Evolutionary conservation across 805 yeast species (phyloP).

Genomic region (Hanseniaspora osmophila): DNA sequence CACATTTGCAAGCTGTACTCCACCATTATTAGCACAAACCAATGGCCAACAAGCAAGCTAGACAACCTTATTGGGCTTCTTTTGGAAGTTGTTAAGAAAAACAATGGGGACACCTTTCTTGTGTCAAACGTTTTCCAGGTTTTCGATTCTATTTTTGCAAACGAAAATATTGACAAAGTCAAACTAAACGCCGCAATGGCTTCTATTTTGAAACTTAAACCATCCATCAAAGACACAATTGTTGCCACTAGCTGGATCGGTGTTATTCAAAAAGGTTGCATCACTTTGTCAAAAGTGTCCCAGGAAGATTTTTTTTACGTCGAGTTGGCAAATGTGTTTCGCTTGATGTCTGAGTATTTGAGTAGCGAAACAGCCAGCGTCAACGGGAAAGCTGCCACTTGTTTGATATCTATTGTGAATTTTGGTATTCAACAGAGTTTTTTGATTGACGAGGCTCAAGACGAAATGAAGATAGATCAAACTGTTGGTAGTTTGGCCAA

Average conservation of each 20-base stretch:
- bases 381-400: conserved; percentile 68
- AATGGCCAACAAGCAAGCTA: conserved; percentile 69
- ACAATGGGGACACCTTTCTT: conserved; percentile 31
- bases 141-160: conserved; percentile 62
- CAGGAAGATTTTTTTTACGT: conserved; percentile 42
- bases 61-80: conserved; percentile 65
- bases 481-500: conserved; percentile 42
- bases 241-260: conserved; percentile 93
- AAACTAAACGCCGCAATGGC: conserved; percentile 52
- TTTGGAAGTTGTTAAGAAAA: conserved; percentile 58
- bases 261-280: conserved; percentile 70
- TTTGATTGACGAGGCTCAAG: conserved; percentile 37
- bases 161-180: conserved; percentile 25
- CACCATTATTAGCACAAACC: conserved; percentile 51
- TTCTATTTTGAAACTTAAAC: conserved; percentile 65
- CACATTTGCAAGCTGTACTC: conserved; percentile 68
- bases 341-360: conserved; percentile 45
- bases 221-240: conserved; percentile 69
- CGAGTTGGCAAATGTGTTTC: conserved; percentile 1
- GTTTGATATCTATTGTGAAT: conserved; percentile 64
- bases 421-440: conserved; percentile 50
- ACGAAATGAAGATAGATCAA: conserved; percentile 42
- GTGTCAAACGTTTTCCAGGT: conserved; percentile 74
- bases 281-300: conserved; percentile 37
- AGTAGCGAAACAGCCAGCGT: conserved; percentile 51